Conservation (phyloP, 805 yeast genomes). For the Candida nanaspora region DNA sequence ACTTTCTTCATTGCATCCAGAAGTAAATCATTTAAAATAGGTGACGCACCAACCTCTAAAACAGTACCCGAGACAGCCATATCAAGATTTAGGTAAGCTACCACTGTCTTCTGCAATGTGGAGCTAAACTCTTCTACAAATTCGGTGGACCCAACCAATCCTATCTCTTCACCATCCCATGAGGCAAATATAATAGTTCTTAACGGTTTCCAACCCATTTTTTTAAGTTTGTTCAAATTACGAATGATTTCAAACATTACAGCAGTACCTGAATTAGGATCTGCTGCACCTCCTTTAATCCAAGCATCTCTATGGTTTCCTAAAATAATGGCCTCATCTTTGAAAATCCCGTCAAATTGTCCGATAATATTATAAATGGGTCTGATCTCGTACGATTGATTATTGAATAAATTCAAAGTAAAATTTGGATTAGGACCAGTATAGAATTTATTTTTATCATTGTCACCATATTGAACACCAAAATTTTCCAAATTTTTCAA, state of each 20-base stretch:
- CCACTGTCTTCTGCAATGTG: conserved; percentile 38
- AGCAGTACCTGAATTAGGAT: conserved; percentile 73
- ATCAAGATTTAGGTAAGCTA: conserved; percentile 68
- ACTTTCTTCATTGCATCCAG: conserved; percentile 37
- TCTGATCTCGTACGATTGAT: conserved; percentile 54
- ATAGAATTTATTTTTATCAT: conserved; percentile 21
- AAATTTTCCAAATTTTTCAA: conserved; percentile 49
- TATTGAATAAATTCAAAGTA: conserved; percentile 47
- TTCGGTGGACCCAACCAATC: conserved; percentile 70
- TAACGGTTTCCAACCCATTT: conserved; percentile 64
- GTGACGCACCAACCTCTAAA: conserved; percentile 49
- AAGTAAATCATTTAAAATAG: conserved; percentile 44
- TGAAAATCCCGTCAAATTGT: conserved; percentile 45
- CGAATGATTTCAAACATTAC: conserved; percentile 57
- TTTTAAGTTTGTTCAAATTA: conserved; percentile 42
- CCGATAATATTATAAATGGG: conserved; percentile 63
- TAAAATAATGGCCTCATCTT: conserved; percentile 49
- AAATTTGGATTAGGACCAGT: conserved; percentile 30
- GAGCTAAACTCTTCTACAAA: conserved; percentile 57
- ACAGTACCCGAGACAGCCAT: conserved; percentile 52
- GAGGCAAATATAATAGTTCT: conserved; percentile 64
- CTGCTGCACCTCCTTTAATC: conserved; percentile 74
- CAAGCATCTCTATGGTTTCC: conserved; percentile 82
- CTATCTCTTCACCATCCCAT: conserved; percentile 81
- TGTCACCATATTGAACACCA: conserved; percentile 34